Evolutionary conservation across 2,329 filamentous ascomycete species (phyloP), one percentile per base, ranked within the genome.

Genomic region (Botrytis porri): DNA sequence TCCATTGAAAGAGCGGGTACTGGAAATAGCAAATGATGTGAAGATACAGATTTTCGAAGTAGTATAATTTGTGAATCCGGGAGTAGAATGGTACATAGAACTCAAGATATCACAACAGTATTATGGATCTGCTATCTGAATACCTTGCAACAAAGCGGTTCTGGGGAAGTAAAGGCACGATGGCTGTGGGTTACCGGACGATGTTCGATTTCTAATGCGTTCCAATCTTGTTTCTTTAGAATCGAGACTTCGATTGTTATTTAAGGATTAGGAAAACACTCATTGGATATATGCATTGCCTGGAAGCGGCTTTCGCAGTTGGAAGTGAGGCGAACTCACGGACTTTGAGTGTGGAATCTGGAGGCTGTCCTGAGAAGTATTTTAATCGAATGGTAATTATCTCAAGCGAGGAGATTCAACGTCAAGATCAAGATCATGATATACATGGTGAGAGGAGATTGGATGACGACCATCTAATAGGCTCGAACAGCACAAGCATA

Each of bases 351-450:
- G 25, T 54, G 12, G 5, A 54, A 54, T 54, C 2, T 7, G 12
- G 12, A n/a, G 22, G 22, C 0, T 0, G 7, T 45, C 43, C 2
- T 45, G 18, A 9, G 7, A 22, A 1, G 45, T 48, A 48, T n/a
- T 1, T n/a, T 14, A 0, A 1, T 51, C 10, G 25, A n/a, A 0
- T 25, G 48, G n/a, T 22, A 0, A 25, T n/a, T 3, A 14, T 14
- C 9, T 51, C 1, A 51, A 0, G 0, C 10, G 10, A 14, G 25
- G 3, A 16, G 25, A n/a, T n/a, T 16, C 22, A n/a, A 16, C 6
- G 16, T 22, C 9, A 60, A 6, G 16, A 60, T 32, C 32, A 6
- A 12, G 1, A 60, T 32, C 32, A 6, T 6, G 1, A 60, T 12
- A 12, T 35, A 1, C 5, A 20, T 35, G 4, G 2, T 20, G 32